Evolutionary conservation across 2,329 filamentous ascomycete genomes (phyloP).

Genomic region (Stagonosporopsis tanaceti): DNA sequence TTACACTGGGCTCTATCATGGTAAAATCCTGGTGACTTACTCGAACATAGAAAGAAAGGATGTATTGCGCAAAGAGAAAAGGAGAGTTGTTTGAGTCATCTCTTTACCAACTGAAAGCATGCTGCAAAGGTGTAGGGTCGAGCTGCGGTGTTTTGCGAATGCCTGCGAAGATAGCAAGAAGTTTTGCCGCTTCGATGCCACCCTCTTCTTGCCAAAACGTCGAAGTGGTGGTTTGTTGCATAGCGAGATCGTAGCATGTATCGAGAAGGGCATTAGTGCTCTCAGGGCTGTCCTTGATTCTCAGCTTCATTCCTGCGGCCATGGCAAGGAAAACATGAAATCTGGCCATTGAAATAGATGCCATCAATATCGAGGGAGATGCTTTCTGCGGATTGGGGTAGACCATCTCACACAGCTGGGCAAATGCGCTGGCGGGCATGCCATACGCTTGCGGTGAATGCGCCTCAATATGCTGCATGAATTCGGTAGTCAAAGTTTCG

Average conservation of each 20-base stretch:
- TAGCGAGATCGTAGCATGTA: conserved; percentile 47
- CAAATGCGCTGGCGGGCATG: conserved; percentile 35
- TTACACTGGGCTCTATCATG: neutral
- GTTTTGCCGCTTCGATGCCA: conserved; percentile 42
- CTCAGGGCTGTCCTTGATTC: conserved; percentile 41
- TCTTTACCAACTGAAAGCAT: conserved; percentile 45
- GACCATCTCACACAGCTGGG: conserved; percentile 43
- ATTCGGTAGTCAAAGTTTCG: conserved; percentile 46
- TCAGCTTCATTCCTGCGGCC: conserved; percentile 48
- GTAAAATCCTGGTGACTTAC: neutral
- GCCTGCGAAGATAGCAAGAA: conserved; percentile 44
- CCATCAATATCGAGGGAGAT: conserved; percentile 24
- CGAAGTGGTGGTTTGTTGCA: conserved; percentile 41
- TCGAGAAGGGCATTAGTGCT: conserved; percentile 45
- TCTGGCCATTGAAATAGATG: conserved; percentile 44
- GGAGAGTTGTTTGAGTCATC: neutral
- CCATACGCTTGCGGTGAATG: conserved; percentile 38
- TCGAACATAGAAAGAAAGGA: neutral
- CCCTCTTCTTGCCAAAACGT: conserved; percentile 48
- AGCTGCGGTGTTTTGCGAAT: conserved; percentile 30
- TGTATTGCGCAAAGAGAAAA: neutral
- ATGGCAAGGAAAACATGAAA: conserved; percentile 50
- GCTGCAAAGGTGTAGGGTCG: conserved; percentile 36
- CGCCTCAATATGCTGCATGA: conserved; percentile 40
- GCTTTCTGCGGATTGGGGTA: conserved; percentile 41